Evolutionary conservation across 352 stramenopile genomes (phyloP), one percentile per base, ranked within the genome.

Genomic region (Globisporangium parvum): DNA sequence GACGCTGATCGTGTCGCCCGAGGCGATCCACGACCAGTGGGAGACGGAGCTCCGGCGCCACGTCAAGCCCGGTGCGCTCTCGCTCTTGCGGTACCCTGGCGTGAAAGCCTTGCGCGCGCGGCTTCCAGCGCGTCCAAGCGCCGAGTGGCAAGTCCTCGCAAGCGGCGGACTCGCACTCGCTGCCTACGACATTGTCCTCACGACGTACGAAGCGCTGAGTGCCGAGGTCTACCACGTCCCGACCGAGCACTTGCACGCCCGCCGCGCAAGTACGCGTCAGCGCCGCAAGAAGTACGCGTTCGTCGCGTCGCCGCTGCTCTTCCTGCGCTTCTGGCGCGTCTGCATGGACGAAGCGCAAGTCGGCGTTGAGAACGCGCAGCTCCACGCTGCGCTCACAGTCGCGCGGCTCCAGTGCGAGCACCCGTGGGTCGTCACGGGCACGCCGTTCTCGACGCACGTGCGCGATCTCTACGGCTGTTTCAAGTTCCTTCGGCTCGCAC

Each of bases 311-410:
- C 93, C 93, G 18, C 68, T 98, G 3, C 73, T 84, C 6, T 76
- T 77, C 39, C 81, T 97, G 41, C 64, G 72, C 12, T 98, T 90
- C 57, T 97, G 89, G 85, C 77, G 93, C 15, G 71, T 97, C 14
- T 96, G 77, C 50, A 89, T 97, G 59, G 92, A 98, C 56, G 93
- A 98, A 79, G 92, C 92, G 2, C 93, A 98, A 66, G 70, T 95
- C 14, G 76, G 78, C 12, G 85, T 97, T 1, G 87, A 97, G 63
- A 87, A 84, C 49, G 73, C 70, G 1, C 70, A 73, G n/a, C 62
- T 87, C 6, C 63, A 84, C 51, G 82, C 87, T 9, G 89, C 92
- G 18, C 59, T 90, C 50, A 97, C 96, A 51, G 81, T 95, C 21
- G 63, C 85, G 1, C 72, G 83, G 41, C 61, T 98, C 3, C 62